Percentiles rank a stretch among this genome's conserved stretches.
Evolutionary conservation across 2,329 filamentous ascomycete genomes (phyloP).

Genomic region (Xylariaceae sp.): DNA sequence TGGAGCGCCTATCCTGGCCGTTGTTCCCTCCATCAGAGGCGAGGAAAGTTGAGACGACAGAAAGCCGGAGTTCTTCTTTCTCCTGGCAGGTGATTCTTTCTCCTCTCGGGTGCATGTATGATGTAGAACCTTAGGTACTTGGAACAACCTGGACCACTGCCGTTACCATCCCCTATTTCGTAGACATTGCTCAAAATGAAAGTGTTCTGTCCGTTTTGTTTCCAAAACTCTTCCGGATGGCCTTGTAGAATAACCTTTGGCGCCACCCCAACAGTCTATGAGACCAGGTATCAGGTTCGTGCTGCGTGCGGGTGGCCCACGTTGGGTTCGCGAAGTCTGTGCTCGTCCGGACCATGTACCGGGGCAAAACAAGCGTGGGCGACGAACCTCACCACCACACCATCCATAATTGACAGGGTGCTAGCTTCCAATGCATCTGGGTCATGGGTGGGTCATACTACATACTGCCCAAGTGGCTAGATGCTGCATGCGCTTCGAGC

Average conservation of each 20-base stretch:
- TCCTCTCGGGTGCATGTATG: too few relatives aligned
- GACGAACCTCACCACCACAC: neutral
- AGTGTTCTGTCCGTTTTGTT: too few relatives aligned
- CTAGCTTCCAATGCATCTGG: slow-evolving; percentile 3
- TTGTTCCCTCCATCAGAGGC: too few relatives aligned
- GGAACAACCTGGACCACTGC: too few relatives aligned
- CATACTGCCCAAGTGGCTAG: slow-evolving; percentile 4
- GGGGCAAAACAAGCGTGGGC: neutral
- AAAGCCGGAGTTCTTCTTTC: too few relatives aligned
- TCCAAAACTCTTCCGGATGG: neutral
- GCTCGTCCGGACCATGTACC: neutral
- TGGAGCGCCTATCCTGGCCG: too few relatives aligned
- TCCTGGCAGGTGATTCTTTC: too few relatives aligned
- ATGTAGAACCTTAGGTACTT: too few relatives aligned
- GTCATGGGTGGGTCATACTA: slow-evolving; percentile 5
- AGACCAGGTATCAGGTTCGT: neutral
- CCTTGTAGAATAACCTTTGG: neutral
- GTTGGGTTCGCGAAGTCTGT: neutral
- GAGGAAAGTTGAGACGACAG: too few relatives aligned
- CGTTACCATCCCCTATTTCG: too few relatives aligned
- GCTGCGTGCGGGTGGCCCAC: neutral
- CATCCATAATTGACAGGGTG: slow-evolving; percentile 3
- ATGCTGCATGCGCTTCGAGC: slow-evolving; percentile 7
- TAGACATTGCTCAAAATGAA: too few relatives aligned
- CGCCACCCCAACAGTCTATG: neutral